Evolutionary conservation across 306 rosid genomes (phyloP), one percentile per base, ranked within the genome.

Genomic region (Aeschynomene evenia): DNA sequence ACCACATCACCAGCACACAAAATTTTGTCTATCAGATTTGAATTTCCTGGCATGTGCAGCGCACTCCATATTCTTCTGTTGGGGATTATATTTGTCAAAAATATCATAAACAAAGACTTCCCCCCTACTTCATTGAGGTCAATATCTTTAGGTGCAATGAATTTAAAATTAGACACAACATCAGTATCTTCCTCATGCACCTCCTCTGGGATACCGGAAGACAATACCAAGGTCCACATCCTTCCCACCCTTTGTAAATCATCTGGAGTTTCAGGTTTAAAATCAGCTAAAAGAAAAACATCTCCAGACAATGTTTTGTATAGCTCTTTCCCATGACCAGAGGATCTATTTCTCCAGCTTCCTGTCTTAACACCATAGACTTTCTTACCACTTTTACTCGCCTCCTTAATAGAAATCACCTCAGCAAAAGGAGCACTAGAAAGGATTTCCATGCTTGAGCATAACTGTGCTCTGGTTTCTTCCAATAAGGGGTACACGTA

Each of bases 261-360:
- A 7, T 71, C 6, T 7, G 52, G 59, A 14, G 61, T 56, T 55
- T 88, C 88, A 0, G 92, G 91, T 66, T 81, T 88, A 18, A 77
- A 82, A 77, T 88, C 84, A 0, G 86, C 77, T 61, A 91, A 71
- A 57, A 88, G 43, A 34, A 88, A 79, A 49, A 91, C 53, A 81
- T 91, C 95, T 23, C 97, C 97, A 0, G 75, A 74, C 71, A 86
- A 72, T 48, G 88, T 81, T 78, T 80, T 84, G 81, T 88, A 86
- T 7, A 82, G 66, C 52, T 79, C 92, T 74, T 85, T 88, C 4
- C 95, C 86, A 16, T 63, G 56, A n/a, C 70, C 75, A 55, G 62
- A 29, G 16, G 52, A 86, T 66, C 84, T 75, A 54, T 88, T 91
- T 53, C 46, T 69, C 95, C 95, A 91, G 34, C 1, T 57, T 46